A percentile compares a stretch with the other conserved stretches of the same genome.
Conservation (phyloP, 805 yeast species). For the Sugiyamaella lignohabitans region DNA sequence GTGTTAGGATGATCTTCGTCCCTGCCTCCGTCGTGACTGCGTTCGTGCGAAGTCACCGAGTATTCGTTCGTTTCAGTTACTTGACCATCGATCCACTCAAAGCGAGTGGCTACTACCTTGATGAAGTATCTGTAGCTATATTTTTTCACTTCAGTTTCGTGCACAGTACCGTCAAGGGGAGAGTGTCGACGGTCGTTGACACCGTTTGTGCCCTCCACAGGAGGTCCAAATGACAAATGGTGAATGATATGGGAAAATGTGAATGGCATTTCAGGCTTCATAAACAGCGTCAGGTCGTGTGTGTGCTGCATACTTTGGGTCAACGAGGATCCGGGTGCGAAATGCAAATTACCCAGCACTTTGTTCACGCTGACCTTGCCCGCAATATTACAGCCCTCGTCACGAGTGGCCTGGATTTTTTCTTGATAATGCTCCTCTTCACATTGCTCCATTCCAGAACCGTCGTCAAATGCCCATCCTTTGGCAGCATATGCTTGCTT, state of each 20-base stretch:
- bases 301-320: conserved; percentile 51
- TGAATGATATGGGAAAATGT: conserved; percentile 72
- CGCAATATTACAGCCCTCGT: conserved; percentile 82
- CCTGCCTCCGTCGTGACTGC: conserved; percentile 79
- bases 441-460: conserved; percentile 81
- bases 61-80: conserved; percentile 78
- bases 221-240: conserved; percentile 78
- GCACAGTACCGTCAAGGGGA: conserved; percentile 57
- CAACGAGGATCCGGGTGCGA: conserved; percentile 88
- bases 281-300: conserved; percentile 78
- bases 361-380: conserved; percentile 78
- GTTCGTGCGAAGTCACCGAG: conserved; percentile 78
- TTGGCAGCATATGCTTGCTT: conserved; percentile 66
- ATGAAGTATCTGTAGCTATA: conserved; percentile 71
- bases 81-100: conserved; percentile 54
- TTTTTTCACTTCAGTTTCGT: conserved; percentile 42
- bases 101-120: conserved; percentile 86
- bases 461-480: conserved; percentile 90
- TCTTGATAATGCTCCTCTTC: conserved; percentile 78
- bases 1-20: conserved; percentile 91
- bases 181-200: conserved; percentile 38
- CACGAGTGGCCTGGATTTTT: conserved; percentile 49
- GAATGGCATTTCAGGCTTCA: conserved; percentile 48
- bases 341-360: conserved; percentile 85
- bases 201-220: conserved; percentile 35